Evolutionary conservation across 352 stramenopile genomes (phyloP), one percentile per base, ranked within the genome.

Genomic region (Globisporangium paddicum): DNA sequence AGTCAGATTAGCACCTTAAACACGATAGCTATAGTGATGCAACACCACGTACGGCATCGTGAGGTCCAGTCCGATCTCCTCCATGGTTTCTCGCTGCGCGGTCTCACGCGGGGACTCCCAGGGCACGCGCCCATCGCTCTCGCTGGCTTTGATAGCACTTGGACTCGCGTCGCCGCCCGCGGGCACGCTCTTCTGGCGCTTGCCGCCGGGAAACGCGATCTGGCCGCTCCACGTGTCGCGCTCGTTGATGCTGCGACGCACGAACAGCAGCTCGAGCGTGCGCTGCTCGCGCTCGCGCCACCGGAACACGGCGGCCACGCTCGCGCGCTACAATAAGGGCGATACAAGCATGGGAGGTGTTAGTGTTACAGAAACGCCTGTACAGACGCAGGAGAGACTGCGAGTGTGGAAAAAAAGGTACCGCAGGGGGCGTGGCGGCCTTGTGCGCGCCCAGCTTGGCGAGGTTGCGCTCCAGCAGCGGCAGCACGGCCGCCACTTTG

Each of bases 201-300:
- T 79, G 21, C 86, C 86, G 18, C 86, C 83, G 1, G 85, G 86
- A 57, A 95, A 93, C 18, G 86, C 86, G 16, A 95, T 67, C 48
- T 95, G 86, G 0, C 86, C 83, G 46, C 86, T 95, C 86, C 86
- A 95, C 35, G 74, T 73, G 63, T 95, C 86, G 34, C 75, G 71
- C 40, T 87, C 69, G 53, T 91, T 95, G 55, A 90, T 65, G 19
- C 71, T 76, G 25, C 86, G 82, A 8, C 82, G 77, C 55, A 95
- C 84, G 41, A 93, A 83, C 23, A 95, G 68, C 51, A 95, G 55
- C 58, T 95, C 75, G 0, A 95, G 68, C 50, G 79, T 82, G 13
- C 41, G 66, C 41, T 85, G 71, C 61, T 87, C 71, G 44, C 75
- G 75, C 55, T 89, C 77, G n/a, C 77, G 77, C 81, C 77, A 90